phyloP scores from a whole-genome alignment of 148 eudicot genomes.

The Nepenthes mirabilis region DNA sequence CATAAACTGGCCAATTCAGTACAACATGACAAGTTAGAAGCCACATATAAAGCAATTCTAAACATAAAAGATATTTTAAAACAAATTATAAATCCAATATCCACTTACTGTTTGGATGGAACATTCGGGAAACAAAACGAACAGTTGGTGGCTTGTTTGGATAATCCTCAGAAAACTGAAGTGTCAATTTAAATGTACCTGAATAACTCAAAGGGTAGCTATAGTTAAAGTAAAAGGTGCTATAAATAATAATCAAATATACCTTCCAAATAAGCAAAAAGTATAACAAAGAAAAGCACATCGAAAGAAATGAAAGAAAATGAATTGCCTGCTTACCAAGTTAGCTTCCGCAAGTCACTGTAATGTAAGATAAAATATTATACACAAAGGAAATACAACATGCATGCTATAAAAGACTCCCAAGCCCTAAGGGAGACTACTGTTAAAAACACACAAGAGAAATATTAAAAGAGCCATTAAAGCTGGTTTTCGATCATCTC shows the following conservation, averaged over 20 bases:
- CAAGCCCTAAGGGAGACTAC: too few relatives aligned
- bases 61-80: not conserved
- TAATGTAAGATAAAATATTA: too few relatives aligned
- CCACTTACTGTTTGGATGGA: slow-evolving; percentile 57
- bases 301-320: too few relatives aligned
- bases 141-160: slow-evolving; percentile 67
- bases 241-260: not conserved
- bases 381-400: too few relatives aligned
- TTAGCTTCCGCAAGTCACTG: too few relatives aligned
- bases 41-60: not conserved
- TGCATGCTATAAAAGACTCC: too few relatives aligned
- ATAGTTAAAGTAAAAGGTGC: not conserved
- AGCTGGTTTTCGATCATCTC: too few relatives aligned
- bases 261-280: too few relatives aligned
- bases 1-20: slow-evolving; percentile 37
- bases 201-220: slow-evolving; percentile 1
- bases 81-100: not conserved
- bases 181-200: slow-evolving; percentile 61
- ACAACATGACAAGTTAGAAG: not conserved
- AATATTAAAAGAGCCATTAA: too few relatives aligned
- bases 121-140: slow-evolving; percentile 57
- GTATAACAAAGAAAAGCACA: too few relatives aligned
- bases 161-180: slow-evolving; percentile 50
- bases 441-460: too few relatives aligned
- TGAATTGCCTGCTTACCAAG: too few relatives aligned